Percentiles rank a stretch among this genome's conserved stretches.
phyloP scores from a whole-genome alignment of 2,329 filamentous ascomycete species.

The Penicillium sp. region DNA sequence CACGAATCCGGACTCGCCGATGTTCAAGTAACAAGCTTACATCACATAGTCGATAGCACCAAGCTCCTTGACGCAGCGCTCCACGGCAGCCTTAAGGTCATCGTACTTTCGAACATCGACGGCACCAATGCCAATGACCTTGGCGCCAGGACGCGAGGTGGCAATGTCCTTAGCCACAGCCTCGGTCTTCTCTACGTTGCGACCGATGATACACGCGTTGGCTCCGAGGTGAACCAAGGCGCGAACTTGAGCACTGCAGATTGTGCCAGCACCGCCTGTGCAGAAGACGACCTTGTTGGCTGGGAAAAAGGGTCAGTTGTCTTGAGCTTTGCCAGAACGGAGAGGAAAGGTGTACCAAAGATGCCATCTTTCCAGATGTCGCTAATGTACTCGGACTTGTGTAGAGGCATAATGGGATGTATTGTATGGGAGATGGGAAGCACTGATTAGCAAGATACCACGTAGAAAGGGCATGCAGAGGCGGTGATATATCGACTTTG shows the following conservation, averaged over 20 bases:
- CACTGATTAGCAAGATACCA: background rate
- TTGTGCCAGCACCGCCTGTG: constrained; percentile 89
- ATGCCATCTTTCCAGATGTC: constrained; percentile 84
- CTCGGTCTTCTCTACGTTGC: constrained; percentile 87
- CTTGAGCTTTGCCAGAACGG: background rate
- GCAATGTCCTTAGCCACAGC: constrained; percentile 78
- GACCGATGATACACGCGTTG: constrained; percentile 90
- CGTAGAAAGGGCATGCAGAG: background rate
- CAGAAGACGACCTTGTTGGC: constrained; percentile 90
- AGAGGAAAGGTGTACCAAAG: constrained; percentile 61
- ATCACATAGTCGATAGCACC: constrained; percentile 92
- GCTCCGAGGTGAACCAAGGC: constrained; percentile 89
- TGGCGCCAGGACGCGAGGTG: constrained; percentile 73
- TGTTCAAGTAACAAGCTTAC: constrained; percentile 50
- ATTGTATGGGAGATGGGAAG: background rate
- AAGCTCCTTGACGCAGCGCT: constrained; percentile 77
- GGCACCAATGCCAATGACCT: constrained; percentile 80
- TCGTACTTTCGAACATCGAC: constrained; percentile 73
- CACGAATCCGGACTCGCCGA: background rate
- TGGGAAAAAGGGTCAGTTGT: constrained; percentile 40
- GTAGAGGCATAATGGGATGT: constrained; percentile 61
- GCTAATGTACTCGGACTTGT: constrained; percentile 76
- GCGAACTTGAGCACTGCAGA: constrained; percentile 91
- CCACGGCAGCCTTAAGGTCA: constrained; percentile 71
- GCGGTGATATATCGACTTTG: background rate